These are phyloP conservation scores for Novymonas esmeraldas DNA, from an alignment of 208 protist species.

Conservation along the genomic window DNA sequence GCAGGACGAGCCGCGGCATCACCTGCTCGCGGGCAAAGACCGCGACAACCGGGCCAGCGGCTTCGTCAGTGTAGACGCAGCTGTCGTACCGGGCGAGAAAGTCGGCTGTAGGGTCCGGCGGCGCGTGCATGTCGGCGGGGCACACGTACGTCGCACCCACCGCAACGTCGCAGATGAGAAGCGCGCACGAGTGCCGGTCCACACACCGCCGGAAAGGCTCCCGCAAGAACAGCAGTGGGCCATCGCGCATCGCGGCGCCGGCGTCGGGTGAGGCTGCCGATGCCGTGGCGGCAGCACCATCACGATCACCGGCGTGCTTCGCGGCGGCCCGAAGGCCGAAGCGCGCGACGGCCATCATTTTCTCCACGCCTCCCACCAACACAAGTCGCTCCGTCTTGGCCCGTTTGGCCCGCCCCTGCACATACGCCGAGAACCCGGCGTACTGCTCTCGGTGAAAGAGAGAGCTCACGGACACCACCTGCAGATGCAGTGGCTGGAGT, in stretches of 20 bases:
- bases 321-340: conserved; percentile 31
- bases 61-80: conserved; percentile 46
- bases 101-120: conserved; percentile 27
- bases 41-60: conserved; percentile 41
- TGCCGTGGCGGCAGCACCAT: neutral
- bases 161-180: conserved; percentile 79
- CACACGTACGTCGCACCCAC: conserved; percentile 45
- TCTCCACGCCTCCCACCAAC: conserved; percentile 55
- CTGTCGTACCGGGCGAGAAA: conserved; percentile 60
- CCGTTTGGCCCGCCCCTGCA: conserved; percentile 35
- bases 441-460: conserved; percentile 68
- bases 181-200: conserved; percentile 32
- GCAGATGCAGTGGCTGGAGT: conserved; percentile 59
- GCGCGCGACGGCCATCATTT: conserved; percentile 35
- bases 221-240: conserved; percentile 49
- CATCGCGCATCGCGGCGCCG: neutral
- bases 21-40: conserved; percentile 65
- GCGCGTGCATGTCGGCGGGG: conserved; percentile 23
- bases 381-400: conserved; percentile 53
- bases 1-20: conserved; percentile 63
- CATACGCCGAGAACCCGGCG: conserved; percentile 40
- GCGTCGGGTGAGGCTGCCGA: neutral
- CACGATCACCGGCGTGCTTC: neutral
- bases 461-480: conserved; percentile 42
- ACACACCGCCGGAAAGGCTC: conserved; percentile 57